These are phyloP conservation scores for Fusarium bulbicola DNA, from an alignment of 2,329 filamentous ascomycete genomes.

Conservation along the genomic window DNA sequence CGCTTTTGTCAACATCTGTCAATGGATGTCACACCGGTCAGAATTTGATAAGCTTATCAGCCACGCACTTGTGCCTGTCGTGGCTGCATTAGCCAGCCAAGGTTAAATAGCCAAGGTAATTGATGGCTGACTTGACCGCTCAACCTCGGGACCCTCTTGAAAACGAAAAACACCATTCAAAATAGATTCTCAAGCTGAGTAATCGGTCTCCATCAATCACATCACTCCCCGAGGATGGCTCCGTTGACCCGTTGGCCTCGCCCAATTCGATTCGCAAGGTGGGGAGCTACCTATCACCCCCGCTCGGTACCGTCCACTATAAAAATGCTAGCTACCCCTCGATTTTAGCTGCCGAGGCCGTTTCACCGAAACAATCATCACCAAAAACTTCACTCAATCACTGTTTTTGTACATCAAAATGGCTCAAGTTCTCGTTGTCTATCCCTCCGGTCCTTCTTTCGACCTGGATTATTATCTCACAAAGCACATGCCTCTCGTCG, in stretches of 20 bases:
- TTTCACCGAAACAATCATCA: not conserved
- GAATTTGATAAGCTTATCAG: not conserved
- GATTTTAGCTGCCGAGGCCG: conserved; percentile 1
- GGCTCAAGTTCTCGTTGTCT: conserved; percentile 40
- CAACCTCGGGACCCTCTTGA: not conserved
- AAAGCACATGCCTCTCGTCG: conserved; percentile 41
- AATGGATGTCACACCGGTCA: not conserved
- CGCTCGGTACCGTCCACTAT: not conserved
- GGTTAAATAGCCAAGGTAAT: not conserved
- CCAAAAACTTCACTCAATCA: not conserved
- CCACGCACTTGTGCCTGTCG: not conserved
- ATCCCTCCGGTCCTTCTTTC: conserved; percentile 40
- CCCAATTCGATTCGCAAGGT: not conserved
- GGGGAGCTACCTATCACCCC: conserved; percentile 14
- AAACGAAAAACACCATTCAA: not conserved
- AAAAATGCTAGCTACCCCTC: conserved; percentile 11
- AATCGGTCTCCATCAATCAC: conserved; percentile 10
- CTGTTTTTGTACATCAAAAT: conserved; percentile 7
- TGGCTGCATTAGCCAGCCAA: not conserved
- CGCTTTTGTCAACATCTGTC: not conserved
- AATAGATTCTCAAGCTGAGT: not conserved
- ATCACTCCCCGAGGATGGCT: not conserved
- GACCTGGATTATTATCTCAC: conserved; percentile 41
- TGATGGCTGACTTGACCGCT: not conserved
- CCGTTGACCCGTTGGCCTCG: conserved; percentile 15